Conservation (phyloP, 352 stramenopile genomes). For the Elongisporangium undulatum region DNA sequence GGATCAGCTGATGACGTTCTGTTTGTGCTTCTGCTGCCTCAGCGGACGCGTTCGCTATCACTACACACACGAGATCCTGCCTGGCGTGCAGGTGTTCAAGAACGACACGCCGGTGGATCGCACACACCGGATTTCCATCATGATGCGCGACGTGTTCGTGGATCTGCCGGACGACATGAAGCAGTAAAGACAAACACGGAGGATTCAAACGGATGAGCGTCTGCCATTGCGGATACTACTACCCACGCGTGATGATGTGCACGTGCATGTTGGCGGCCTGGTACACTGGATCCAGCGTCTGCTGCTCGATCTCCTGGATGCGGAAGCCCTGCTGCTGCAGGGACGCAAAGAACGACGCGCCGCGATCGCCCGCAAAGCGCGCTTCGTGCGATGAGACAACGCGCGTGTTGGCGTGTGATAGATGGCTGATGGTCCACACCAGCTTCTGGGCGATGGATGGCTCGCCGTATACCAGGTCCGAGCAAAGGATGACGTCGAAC, state of each 20-base stretch:
- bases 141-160: slow-evolving; percentile 69
- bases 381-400: slow-evolving; percentile 48
- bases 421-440: slow-evolving; percentile 30
- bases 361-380: slow-evolving; percentile 47
- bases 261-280: slow-evolving; percentile 38
- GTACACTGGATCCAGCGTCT: slow-evolving; percentile 34
- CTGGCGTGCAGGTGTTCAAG: slow-evolving; percentile 52
- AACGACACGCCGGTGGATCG: slow-evolving; percentile 50
- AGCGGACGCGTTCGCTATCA: slow-evolving; percentile 76
- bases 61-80: slow-evolving; percentile 86
- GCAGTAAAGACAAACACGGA: background rate
- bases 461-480: slow-evolving; percentile 53
- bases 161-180: background rate
- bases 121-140: slow-evolving; percentile 80
- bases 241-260: slow-evolving; percentile 23
- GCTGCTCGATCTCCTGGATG: slow-evolving; percentile 23
- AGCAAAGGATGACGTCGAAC: slow-evolving; percentile 57
- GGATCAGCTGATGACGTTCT: slow-evolving; percentile 3
- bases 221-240: too few relatives aligned
- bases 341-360: slow-evolving; percentile 37
- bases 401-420: slow-evolving; percentile 29
- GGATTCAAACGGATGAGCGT: background rate
- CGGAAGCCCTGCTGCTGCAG: slow-evolving; percentile 22
- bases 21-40: background rate
- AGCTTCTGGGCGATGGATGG: slow-evolving; percentile 33